Evolutionary conservation across 1,284 basidiomycete species (phyloP).

Genomic region (Apiotrichum mycotoxinovorans): DNA sequence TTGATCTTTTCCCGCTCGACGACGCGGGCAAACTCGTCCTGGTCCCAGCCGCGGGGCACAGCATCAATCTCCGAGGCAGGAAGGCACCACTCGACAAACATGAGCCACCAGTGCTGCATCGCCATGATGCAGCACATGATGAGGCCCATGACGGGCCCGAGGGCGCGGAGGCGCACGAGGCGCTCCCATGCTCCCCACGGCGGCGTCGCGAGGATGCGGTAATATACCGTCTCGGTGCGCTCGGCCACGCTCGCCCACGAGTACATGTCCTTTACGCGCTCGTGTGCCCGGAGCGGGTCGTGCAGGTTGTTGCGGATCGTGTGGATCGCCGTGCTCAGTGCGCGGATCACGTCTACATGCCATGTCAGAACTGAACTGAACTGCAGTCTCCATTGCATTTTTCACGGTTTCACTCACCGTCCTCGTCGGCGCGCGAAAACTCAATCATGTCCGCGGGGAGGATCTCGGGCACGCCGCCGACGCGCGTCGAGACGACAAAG

Average conservation of each 20-base stretch:
- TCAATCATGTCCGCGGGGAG: constrained; percentile 90
- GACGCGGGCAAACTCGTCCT: constrained; percentile 16
- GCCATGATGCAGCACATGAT: constrained; percentile 52
- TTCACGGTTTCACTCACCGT: too few species aligned
- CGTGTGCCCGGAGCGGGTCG: constrained; percentile 73
- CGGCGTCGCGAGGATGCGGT: constrained; percentile 59
- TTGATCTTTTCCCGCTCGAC: neutral
- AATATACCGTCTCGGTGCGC: constrained; percentile 81
- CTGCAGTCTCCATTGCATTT: neutral
- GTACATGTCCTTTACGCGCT: constrained; percentile 76
- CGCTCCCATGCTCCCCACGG: constrained; percentile 67
- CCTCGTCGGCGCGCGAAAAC: constrained; percentile 84
- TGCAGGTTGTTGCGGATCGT: constrained; percentile 68
- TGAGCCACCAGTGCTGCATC: constrained; percentile 50
- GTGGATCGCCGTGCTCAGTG: constrained; percentile 72
- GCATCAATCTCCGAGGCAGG: constrained; percentile 46
- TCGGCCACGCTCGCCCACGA: constrained; percentile 77
- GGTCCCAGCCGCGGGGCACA: constrained; percentile 30
- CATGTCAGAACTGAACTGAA: too few species aligned
- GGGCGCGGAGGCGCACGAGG: constrained; percentile 56
- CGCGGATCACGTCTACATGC: constrained; percentile 83
- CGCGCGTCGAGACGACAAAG: constrained; percentile 88
- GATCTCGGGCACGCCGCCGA: constrained; percentile 94
- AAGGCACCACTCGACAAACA: constrained; percentile 37
- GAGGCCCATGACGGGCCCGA: constrained; percentile 51